Evolutionary conservation across 768 basidiomycete genomes (phyloP).

Genomic region (Lactifluus hygrophoroides): DNA sequence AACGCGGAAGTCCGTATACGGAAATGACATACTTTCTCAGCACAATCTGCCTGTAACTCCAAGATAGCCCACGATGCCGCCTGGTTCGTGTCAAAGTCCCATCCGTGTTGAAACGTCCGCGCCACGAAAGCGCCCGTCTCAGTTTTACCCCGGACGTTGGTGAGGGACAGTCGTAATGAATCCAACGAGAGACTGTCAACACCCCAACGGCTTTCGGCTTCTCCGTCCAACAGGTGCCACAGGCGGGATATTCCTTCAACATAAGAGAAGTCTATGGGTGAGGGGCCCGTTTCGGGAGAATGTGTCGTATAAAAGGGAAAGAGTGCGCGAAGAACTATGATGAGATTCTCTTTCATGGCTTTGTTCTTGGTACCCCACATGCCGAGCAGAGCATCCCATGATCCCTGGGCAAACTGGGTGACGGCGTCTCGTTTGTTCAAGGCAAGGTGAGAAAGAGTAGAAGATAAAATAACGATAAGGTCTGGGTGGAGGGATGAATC

Average conservation of each 20-base stretch:
- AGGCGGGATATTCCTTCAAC: conserved; percentile 42
- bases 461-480: conserved; percentile 59
- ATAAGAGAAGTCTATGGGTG: conserved; percentile 32
- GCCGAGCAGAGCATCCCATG: conserved; percentile 56
- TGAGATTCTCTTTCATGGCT: conserved; percentile 66
- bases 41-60: conserved; percentile 74
- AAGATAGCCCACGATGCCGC: conserved; percentile 73
- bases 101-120: conserved; percentile 62
- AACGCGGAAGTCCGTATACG: not conserved
- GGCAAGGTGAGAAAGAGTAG: conserved; percentile 65
- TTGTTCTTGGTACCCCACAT: conserved; percentile 79
- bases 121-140: conserved; percentile 44
- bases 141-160: conserved; percentile 13
- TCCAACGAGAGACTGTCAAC: conserved; percentile 59
- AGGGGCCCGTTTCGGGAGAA: conserved; percentile 9
- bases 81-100: conserved; percentile 59
- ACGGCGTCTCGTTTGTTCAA: conserved; percentile 61
- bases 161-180: conserved; percentile 48
- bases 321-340: conserved; percentile 62
- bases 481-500: conserved; percentile 78
- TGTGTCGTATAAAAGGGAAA: conserved; percentile 58
- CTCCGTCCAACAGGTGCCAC: conserved; percentile 49
- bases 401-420: conserved; percentile 45
- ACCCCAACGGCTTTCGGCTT: conserved; percentile 57
- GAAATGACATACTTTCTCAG: conserved; percentile 43